Evolutionary conservation across 768 basidiomycete genomes (phyloP).

Genomic region (Calocybe cyanea): DNA sequence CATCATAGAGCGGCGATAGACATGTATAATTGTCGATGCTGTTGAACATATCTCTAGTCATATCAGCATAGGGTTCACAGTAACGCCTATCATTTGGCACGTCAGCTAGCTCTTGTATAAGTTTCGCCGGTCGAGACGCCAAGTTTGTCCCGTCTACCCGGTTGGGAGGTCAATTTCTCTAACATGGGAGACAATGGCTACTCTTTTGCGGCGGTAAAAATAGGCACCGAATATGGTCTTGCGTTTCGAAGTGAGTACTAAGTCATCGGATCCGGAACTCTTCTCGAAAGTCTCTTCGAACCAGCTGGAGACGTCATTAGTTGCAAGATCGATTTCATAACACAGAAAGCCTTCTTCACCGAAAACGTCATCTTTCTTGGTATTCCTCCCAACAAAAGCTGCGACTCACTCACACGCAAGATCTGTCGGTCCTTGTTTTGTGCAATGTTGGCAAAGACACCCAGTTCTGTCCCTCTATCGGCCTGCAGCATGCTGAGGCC

Average conservation of each 20-base stretch:
- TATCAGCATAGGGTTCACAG: constrained; percentile 73
- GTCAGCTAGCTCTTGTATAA: constrained; percentile 23
- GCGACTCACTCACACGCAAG: not conserved
- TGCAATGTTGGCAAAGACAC: constrained; percentile 63
- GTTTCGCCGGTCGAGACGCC: constrained; percentile 65
- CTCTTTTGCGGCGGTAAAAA: constrained; percentile 70
- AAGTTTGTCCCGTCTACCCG: constrained; percentile 75
- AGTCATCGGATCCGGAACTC: not conserved
- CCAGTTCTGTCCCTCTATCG: constrained; percentile 83
- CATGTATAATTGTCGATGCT: constrained; percentile 40
- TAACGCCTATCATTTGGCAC: not conserved
- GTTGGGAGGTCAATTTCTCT: constrained; percentile 82
- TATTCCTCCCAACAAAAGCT: constrained; percentile 17
- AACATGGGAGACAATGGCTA: constrained; percentile 89
- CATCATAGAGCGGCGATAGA: constrained; percentile 58
- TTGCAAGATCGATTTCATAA: constrained; percentile 88
- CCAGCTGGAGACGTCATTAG: constrained; percentile 86
- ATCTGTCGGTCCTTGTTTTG: constrained; percentile 58
- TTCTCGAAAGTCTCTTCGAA: constrained; percentile 10
- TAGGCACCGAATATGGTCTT: constrained; percentile 70
- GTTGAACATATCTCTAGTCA: constrained; percentile 45
- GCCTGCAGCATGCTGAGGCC: constrained; percentile 80
- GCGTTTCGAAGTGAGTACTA: constrained; percentile 76
- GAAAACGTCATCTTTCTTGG: constrained; percentile 79
- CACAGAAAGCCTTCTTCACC: constrained; percentile 80